A percentile compares a stretch with the other conserved stretches of the same genome.
These are phyloP conservation scores for Globisporangium lucens DNA, from an alignment of 352 stramenopile genomes.

Conservation along the genomic window DNA sequence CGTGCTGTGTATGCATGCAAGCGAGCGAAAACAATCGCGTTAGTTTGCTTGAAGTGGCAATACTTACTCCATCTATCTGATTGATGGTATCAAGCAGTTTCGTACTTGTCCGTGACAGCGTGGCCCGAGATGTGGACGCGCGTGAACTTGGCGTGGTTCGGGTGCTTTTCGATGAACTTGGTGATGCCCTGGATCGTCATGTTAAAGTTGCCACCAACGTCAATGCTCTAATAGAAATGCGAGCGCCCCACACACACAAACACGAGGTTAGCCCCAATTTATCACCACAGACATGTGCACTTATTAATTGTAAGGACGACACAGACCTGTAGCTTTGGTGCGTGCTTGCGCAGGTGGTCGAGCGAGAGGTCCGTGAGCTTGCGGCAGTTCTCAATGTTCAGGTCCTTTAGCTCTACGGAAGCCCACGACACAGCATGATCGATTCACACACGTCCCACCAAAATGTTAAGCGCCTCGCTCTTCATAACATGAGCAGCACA, in stretches of 20 bases:
- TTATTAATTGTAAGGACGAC: neutral
- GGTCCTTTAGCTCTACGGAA: conserved; percentile 74
- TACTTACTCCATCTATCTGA: neutral
- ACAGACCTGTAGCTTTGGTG: conserved; percentile 77
- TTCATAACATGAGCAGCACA: neutral
- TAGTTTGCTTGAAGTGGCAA: neutral
- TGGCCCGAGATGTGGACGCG: conserved; percentile 85
- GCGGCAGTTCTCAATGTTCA: conserved; percentile 89
- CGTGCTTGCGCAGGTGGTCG: conserved; percentile 71
- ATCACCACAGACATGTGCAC: neutral
- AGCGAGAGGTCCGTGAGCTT: conserved; percentile 83
- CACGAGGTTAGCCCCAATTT: neutral
- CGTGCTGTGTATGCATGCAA: conserved; percentile 36
- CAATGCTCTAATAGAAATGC: conserved; percentile 54
- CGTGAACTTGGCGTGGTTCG: conserved; percentile 88
- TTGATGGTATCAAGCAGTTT: neutral
- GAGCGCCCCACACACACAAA: neutral
- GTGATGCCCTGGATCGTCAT: conserved; percentile 87
- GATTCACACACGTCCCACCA: neutral
- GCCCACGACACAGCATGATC: neutral
- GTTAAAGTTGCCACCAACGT: conserved; percentile 87
- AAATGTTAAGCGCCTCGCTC: neutral
- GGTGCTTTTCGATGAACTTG: conserved; percentile 87
- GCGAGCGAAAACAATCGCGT: neutral
- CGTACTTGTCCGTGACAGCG: conserved; percentile 76